Evolutionary conservation across 176 grass and related monocot species (phyloP), one percentile per base, ranked within the genome.

Genomic region (Musa itinerans): DNA sequence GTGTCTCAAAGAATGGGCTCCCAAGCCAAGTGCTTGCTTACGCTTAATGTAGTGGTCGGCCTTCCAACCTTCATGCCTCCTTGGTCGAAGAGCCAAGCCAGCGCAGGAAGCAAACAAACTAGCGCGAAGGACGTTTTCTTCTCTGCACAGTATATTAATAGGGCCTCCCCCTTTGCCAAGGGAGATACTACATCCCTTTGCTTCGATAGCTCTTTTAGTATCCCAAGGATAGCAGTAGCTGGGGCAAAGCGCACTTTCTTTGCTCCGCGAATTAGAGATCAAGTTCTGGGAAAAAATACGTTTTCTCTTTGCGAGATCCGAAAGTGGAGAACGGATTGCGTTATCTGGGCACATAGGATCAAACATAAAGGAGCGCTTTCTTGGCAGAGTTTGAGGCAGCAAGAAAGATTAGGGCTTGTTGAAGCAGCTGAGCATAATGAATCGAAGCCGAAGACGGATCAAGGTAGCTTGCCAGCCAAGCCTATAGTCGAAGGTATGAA

Each of bases 261-360:
- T 8, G 49, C 69, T 51, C 15, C 27, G 3, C 27, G 51, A 85
- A 54, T 85, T 52, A 85, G 63, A 54, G 83, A 72, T 43, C 52
- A 76, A 55, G 70, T 23, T 20, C 57, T 64, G 2, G 71, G 52
- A 72, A 71, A 68, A 75, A 59, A 76, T 27, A 63, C 29, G 20
- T 85, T 76, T 84, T 57, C 0, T 79, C 82, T 79, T 74, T 75
- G 77, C 15, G 83, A 85, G 57, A 80, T 86, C 24, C 73, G 50
- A 56, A 85, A 81, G 65, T 85, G 83, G 78, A 54, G 62, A 73
- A 53, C 50, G 10, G 69, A 79, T 75, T 77, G 59, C 21, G 51
- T 68, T 56, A 63, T 81, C 17, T 86, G 49, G 67, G 74, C 72
- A 48, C 78, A 78, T 43, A 84, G 82, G 76, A 79, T 84, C 69